Evolutionary conservation across 352 stramenopile genomes (phyloP), one percentile per base, ranked within the genome.

Genomic region (Phytophthora podocarpi): DNA sequence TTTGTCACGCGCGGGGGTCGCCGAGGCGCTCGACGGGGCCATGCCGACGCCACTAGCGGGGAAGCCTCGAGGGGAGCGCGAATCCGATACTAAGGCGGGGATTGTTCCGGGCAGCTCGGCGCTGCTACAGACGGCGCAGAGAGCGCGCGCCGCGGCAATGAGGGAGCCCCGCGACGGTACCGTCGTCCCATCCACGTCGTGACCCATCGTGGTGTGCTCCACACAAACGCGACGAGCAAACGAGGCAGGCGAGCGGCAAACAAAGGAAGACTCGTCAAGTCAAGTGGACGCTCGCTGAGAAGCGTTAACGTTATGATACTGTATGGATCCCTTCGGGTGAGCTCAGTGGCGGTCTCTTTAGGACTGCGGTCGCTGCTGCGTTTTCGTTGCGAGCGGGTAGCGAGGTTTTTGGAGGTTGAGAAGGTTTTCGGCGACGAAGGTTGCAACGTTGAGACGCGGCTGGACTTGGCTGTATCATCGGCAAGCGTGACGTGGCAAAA

Each of bases 1-100:
- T 53, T 91, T 88, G 45, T 88, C 74, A 27, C 74, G 76, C 20
- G 59, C 28, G 12, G 55, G 31, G 47, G n/a, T n/a, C n/a, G n/a
- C n/a, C n/a, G n/a, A n/a, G n/a, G 63, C 42, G 37, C 59, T 65
- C 34, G 55, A 63, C 36, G 41, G 28, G 35, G 55, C 58, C 62
- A 76, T 72, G n/a, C 16, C 42, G 18, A 46, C 42, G 51, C 58
- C 27, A 26, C 30, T 30, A 48, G 30, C 28, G 47, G 24, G 28
- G 18, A 21, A 21, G 31, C 24, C 36, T 47, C 18, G 30, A 43
- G 59, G 59, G 42, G 59, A 39, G 34, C 23, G 64, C 36, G 65
- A 75, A 71, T 72, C 55, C 55, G 62, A 60, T 31, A 64, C 45
- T 71, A 75, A 63, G 20, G 16, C 35, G 26, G 32, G 35, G 59